Base-by-base conservation (phyloP, 2,329 filamentous ascomycete genomes). In the Plectosphaerella plurivora region DNA sequence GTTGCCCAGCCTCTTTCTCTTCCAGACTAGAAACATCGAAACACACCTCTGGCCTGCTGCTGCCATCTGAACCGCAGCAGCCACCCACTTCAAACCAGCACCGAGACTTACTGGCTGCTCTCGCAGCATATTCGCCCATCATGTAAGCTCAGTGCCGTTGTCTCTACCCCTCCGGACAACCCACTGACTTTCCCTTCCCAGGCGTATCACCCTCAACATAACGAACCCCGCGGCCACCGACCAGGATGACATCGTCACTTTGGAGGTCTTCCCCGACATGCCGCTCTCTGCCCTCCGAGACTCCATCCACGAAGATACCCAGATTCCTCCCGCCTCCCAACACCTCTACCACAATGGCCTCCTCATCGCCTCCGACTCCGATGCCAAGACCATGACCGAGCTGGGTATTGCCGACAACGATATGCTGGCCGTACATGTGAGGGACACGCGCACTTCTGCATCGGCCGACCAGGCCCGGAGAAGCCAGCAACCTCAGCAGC, bases 301-400 rank as follows among this genome's bases (percentile, higher is more conserved):
- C 65, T 89, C 91, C 65, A 88, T 99, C 66, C 84, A 94, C 67
- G 88, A 85, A 70, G 93, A 97, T 71, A 87, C 87, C 47, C 77
- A 77, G 61, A 86, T 96, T 60, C 83, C 88, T 25, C 80, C 84
- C 16, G 75, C 78, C 45, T 79, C 87, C 46, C 91, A 97, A 69
- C 86, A 91, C 65, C 86, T 97, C 65, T 95, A 94, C 72, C 88
- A 93, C 73, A 95, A 97, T 68, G 94, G 93, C 59, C 82, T 84
- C 59, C 82, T 92, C 42, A 83, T 99, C 51, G 80, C 76, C 59
- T 28, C 48, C 39, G 52, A 56, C 39, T 86, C 91, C 70, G 87
- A 92, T 62, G 72, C 80, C 53, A 88, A 91, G 68, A 96, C 91
- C 3, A 81, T 99, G 65, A 83, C 91, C 60, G 81, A 93, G 62